Conservation (phyloP, 176 grass and related monocot genomes). For the Puya raimondii region DNA sequence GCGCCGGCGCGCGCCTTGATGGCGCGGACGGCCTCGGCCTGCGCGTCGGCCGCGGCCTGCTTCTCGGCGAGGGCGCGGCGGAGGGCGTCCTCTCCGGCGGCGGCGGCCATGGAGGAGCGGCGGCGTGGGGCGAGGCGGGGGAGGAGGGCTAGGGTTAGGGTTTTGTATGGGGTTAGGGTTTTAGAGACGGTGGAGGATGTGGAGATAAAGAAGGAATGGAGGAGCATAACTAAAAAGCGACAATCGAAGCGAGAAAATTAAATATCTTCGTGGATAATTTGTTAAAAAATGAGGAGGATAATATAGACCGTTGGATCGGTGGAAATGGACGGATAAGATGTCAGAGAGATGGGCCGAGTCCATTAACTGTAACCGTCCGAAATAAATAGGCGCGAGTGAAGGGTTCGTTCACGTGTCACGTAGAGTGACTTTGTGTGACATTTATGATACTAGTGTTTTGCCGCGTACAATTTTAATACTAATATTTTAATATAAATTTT, state of each 20-base stretch:
- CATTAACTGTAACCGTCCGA: background rate
- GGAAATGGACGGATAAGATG: background rate
- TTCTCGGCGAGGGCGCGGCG: conserved; percentile 49
- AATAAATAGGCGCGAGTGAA: background rate
- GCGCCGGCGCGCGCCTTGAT: conserved; percentile 32
- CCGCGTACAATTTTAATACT: no score
- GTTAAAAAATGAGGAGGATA: background rate
- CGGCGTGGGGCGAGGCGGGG: conserved; percentile 19
- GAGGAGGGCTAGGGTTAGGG: conserved; percentile 23
- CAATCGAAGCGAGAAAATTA: background rate
- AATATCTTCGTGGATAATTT: conserved; percentile 1
- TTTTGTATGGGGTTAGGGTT: conserved; percentile 21
- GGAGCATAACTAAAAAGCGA: conserved; percentile 36
- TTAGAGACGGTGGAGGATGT: conserved; percentile 13
- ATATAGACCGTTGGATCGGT: background rate
- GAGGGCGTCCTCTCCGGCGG: conserved; percentile 46
- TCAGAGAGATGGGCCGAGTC: background rate
- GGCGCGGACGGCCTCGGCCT: conserved; percentile 41
- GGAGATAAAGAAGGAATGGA: conserved; percentile 22
- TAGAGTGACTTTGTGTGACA: background rate
- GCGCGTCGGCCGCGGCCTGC: conserved; percentile 41
- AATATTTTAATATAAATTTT: no score
- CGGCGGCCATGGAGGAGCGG: conserved; percentile 16
- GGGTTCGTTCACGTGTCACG: background rate
- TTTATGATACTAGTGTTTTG: no score